A percentile compares a stretch with the other conserved stretches of the same genome.
Conservation (phyloP, 1,139 yeast genomes). For the Hyphopichia khmerensis region DNA sequence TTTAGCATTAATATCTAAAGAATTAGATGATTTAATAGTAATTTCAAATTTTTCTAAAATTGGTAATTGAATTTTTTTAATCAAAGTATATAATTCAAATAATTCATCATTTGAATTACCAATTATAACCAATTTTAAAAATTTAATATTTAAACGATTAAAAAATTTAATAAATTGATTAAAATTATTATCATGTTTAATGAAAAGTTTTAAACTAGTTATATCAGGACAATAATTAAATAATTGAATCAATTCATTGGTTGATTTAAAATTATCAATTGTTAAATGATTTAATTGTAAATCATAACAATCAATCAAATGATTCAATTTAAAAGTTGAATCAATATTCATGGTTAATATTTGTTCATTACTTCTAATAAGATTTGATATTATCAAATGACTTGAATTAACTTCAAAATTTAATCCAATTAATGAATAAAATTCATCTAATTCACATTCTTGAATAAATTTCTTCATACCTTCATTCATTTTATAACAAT, state of each 20-base stretch:
- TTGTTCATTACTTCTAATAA: neutral
- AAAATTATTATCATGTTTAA: neutral
- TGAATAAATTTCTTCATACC: neutral
- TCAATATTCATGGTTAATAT: neutral
- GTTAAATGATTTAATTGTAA: neutral
- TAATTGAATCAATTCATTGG: neutral
- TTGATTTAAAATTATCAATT: neutral
- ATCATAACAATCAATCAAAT: neutral
- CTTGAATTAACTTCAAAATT: neutral
- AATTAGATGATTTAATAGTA: neutral
- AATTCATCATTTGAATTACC: neutral
- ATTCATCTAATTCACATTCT: neutral
- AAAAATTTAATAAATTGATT: neutral
- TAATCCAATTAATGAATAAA: neutral
- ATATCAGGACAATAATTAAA: neutral
- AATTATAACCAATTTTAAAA: neutral
- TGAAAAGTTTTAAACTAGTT: neutral
- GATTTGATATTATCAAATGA: conserved; percentile 1
- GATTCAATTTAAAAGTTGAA: neutral
- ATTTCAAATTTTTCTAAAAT: neutral
- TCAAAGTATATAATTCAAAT: neutral
- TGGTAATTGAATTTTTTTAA: neutral
- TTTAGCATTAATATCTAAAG: neutral
- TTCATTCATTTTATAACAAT: neutral
- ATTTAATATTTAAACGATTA: neutral